These are phyloP conservation scores for Eleusine coracana DNA, from an alignment of 176 grass and related monocot species.

Conservation along the genomic window DNA sequence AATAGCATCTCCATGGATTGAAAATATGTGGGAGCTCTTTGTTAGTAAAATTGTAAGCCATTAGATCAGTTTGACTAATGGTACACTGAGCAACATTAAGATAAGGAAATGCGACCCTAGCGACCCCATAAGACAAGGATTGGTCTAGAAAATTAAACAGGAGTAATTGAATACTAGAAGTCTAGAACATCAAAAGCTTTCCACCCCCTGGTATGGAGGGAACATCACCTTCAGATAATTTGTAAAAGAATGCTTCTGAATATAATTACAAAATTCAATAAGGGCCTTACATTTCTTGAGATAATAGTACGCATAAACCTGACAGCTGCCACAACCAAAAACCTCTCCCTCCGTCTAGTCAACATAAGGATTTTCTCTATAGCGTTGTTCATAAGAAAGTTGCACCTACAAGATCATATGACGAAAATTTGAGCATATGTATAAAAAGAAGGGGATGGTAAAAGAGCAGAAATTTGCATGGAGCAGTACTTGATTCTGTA, in stretches of 20 bases:
- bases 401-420: slow-evolving; percentile 68
- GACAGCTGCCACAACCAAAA: slow-evolving; percentile 89
- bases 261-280: slow-evolving; percentile 5
- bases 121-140: not conserved
- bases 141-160: not conserved
- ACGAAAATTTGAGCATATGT: slow-evolving; percentile 40
- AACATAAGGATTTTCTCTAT: slow-evolving; percentile 92
- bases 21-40: not conserved
- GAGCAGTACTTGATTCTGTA: slow-evolving; percentile 89
- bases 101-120: not conserved
- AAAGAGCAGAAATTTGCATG: slow-evolving; percentile 30
- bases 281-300: slow-evolving; percentile 79
- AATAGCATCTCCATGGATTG: slow-evolving; percentile 13
- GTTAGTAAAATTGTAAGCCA: not conserved
- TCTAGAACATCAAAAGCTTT: not conserved
- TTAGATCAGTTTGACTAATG: not conserved
- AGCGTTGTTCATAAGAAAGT: slow-evolving; percentile 90
- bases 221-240: slow-evolving; percentile 18
- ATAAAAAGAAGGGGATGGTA: slow-evolving; percentile 38
- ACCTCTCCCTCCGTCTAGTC: slow-evolving; percentile 80
- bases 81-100: not conserved
- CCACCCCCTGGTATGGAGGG: not conserved
- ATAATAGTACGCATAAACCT: slow-evolving; percentile 98
- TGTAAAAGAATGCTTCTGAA: not conserved
- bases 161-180: slow-evolving; percentile 4